Evolutionary conservation across 2,329 filamentous ascomycete species (phyloP).

Genomic region (Pleurostoma richardsiae): DNA sequence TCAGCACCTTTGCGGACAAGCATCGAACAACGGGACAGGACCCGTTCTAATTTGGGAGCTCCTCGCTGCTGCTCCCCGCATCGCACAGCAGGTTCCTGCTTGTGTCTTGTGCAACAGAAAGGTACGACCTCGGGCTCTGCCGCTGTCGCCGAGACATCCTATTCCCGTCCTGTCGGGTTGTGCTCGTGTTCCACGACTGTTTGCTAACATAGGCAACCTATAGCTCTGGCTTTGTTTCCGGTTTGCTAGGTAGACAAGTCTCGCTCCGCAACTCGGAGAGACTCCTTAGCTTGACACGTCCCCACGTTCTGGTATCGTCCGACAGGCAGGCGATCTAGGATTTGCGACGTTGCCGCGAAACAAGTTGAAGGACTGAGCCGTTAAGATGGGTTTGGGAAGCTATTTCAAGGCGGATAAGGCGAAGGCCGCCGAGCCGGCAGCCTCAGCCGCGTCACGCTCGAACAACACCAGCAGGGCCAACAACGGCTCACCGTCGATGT

Average conservation of each 20-base stretch:
- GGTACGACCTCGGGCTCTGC: slow-evolving; percentile 3
- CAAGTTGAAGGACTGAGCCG: background rate
- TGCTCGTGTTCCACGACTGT: background rate
- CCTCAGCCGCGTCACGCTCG: background rate
- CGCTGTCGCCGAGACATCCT: background rate
- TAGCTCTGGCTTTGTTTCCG: no score
- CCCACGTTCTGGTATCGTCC: no score
- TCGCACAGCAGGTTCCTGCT: slow-evolving; percentile 1
- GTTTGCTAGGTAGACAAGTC: no score
- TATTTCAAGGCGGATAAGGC: slow-evolving; percentile 56
- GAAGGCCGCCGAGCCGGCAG: slow-evolving; percentile 14
- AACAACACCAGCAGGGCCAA: slow-evolving; percentile 2
- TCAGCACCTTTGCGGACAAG: no score
- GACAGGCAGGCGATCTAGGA: no score
- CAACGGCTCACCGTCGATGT: slow-evolving; percentile 18
- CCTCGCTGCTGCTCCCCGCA: background rate
- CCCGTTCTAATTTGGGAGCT: no score
- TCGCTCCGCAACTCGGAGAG: no score
- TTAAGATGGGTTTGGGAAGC: slow-evolving; percentile 53
- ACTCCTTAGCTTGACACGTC: no score
- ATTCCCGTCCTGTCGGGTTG: slow-evolving; percentile 1
- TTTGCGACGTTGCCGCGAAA: no score
- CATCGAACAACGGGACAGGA: no score
- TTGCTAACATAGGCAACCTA: no score
- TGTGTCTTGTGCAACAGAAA: background rate